Evolutionary conservation across 306 rosid species (phyloP), one percentile per base, ranked within the genome.

Genomic region (Echinosophora koreensis): DNA sequence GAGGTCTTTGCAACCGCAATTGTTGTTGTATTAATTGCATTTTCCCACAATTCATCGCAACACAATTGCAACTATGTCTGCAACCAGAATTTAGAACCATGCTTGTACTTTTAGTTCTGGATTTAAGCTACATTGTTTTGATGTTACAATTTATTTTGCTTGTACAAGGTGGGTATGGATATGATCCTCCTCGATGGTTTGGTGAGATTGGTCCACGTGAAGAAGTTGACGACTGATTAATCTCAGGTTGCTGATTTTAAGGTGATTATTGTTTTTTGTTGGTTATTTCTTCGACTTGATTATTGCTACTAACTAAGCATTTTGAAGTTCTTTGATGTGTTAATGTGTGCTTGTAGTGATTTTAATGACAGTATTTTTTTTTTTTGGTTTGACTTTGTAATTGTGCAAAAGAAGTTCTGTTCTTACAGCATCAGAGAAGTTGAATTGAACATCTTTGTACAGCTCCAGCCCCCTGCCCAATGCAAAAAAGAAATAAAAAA

Each of bases 161-260:
- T 7, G 37, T 42, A 2, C 22, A 8, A 90, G 97, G 97, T 78
- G 94, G 97, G 41, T 86, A 85, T 69, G 96, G 98, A 42, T 92
- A 85, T 82, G 98, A 94, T 90, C 97, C 97, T 55, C 98, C 97
- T 0, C 79, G 91, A 80, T 94, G 97, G 98, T 94, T 92, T 72
- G 90, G 76, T 50, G 96, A 90, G 84, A 67, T 15, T 52, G 80
- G 58, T 1, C 77, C 82, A 34, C 66, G 75, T 17, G 90, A 89
- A 81, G 92, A 94, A 52, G 41, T 66, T 2, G 84, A 51, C 15
- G 81, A 86, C 27, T 86, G 81, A 84, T 42, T 72, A 8, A 15
- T 62, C 50, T 32, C 50, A 6, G 27, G 30, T 34, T 8, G 58
- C 71, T 4, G 41, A 71, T 74, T 17, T 11, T 22, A 17, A 76